Conservation (phyloP, 2,329 filamentous ascomycete genomes). For the Alternaria arbusti region DNA sequence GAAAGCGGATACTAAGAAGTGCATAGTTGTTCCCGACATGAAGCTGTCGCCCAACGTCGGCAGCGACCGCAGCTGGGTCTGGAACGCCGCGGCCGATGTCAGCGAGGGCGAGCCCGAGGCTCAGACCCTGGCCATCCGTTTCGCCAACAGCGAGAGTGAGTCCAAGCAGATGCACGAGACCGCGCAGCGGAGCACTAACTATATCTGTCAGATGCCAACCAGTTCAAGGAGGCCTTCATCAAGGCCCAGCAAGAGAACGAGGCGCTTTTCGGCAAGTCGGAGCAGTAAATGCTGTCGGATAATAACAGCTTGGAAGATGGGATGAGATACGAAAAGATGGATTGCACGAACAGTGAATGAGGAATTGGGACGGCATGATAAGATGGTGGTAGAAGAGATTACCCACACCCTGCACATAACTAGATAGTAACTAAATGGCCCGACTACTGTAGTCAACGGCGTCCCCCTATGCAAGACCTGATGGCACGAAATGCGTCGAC, state of each 20-base stretch:
- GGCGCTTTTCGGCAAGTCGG: conserved; percentile 69
- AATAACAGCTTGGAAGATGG: conserved; percentile 15
- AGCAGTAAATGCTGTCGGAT: conserved; percentile 50
- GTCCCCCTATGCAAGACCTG: conserved; percentile 6
- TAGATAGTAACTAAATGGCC: conserved; percentile 45
- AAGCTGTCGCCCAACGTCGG: conserved; percentile 98
- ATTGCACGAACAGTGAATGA: conserved; percentile 38
- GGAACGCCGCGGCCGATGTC: conserved; percentile 97
- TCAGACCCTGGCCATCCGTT: conserved; percentile 93
- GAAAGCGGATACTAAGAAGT: conserved; percentile 26
- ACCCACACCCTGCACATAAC: conserved; percentile 43
- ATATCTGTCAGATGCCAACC: conserved; percentile 76
- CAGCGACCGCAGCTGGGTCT: conserved; percentile 98
- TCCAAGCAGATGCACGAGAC: conserved; percentile 48
- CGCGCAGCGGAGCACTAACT: conserved; percentile 35
- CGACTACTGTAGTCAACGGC: conserved; percentile 29
- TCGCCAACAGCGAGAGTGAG: conserved; percentile 94
- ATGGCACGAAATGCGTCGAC: neutral
- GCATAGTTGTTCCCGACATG: conserved; percentile 92
- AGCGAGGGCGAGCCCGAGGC: conserved; percentile 98
- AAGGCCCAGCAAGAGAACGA: conserved; percentile 97
- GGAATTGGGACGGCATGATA: conserved; percentile 36
- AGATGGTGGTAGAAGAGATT: conserved; percentile 35
- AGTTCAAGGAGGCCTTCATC: conserved; percentile 97
- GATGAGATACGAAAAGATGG: conserved; percentile 18